Conservation (phyloP, 257 asterid genomes). For the Prunella vulgaris region DNA sequence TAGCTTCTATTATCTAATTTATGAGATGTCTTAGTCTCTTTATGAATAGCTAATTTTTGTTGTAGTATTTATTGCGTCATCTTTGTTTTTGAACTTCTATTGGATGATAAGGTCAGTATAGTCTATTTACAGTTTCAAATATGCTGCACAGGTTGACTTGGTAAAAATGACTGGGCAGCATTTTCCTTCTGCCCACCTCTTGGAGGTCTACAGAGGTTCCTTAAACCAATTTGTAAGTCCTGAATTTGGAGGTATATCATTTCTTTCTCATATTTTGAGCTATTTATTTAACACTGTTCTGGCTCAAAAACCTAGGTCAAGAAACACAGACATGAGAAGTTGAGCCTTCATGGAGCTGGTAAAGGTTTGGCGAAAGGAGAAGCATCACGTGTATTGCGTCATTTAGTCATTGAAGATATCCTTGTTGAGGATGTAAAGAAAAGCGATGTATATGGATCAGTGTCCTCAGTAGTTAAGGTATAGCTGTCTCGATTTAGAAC, state of each 20-base stretch:
- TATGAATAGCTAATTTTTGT: neutral
- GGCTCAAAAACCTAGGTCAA: constrained; percentile 57
- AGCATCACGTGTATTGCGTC: constrained; percentile 90
- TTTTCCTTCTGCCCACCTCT: constrained; percentile 78
- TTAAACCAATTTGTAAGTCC: constrained; percentile 83
- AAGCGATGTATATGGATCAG: constrained; percentile 82
- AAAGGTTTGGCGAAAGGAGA: constrained; percentile 80
- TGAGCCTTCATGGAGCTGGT: constrained; percentile 95
- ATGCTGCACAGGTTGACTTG: constrained; percentile 66
- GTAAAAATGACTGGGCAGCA: constrained; percentile 74
- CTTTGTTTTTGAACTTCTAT: neutral
- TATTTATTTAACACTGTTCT: constrained; percentile 22
- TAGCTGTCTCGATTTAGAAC: neutral
- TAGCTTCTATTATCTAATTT: neutral
- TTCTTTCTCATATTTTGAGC: constrained; percentile 20
- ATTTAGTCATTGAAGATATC: constrained; percentile 83
- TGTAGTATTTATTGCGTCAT: constrained; percentile 1
- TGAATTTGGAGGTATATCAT: constrained; percentile 15
- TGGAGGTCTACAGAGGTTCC: constrained; percentile 98
- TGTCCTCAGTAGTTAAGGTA: constrained; percentile 85
- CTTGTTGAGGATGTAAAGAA: constrained; percentile 80
- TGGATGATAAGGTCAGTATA: neutral
- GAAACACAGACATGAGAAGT: constrained; percentile 74
- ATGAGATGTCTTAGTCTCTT: constrained; percentile 8
- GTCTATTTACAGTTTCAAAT: constrained; percentile 9